Percentiles rank a stretch among this genome's conserved stretches.
These are phyloP conservation scores for Aphanomyces euteiches DNA, from an alignment of 352 stramenopile genomes.

Conservation along the genomic window DNA sequence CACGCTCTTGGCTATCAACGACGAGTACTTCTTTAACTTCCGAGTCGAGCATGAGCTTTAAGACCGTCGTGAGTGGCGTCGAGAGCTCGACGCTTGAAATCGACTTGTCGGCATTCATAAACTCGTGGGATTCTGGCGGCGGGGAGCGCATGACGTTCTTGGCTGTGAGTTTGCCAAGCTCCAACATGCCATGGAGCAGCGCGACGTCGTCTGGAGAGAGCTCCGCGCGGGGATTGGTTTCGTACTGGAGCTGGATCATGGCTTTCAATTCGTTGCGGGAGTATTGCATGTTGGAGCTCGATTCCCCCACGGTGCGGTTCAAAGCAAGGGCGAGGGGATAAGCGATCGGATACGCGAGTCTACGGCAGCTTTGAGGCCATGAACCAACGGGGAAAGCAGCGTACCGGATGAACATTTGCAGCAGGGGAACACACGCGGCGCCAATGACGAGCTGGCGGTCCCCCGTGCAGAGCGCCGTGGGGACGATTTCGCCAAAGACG, in stretches of 20 bases:
- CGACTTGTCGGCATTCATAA: too few species aligned
- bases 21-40: too few species aligned
- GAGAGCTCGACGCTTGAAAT: too few species aligned
- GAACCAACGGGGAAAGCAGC: not conserved
- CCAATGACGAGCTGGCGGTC: slow-evolving; percentile 19
- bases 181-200: slow-evolving; percentile 3
- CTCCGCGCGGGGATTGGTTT: not conserved
- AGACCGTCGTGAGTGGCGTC: too few species aligned
- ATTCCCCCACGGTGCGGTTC: slow-evolving; percentile 8
- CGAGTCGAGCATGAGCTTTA: too few species aligned
- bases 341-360: slow-evolving; percentile 13
- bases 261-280: slow-evolving; percentile 19
- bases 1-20: too few species aligned
- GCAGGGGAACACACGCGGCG: slow-evolving; percentile 11
- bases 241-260: not conserved
- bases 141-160: not conserved
- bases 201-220: not conserved
- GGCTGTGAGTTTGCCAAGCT: not conserved
- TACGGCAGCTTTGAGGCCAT: not conserved
- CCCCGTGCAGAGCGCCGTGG: slow-evolving; percentile 83
- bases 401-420: slow-evolving; percentile 8
- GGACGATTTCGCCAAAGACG: slow-evolving; percentile 91
- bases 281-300: not conserved
- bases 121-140: not conserved
- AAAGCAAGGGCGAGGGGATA: slow-evolving; percentile 15